Evolutionary conservation across 805 yeast species (phyloP).

Genomic region (Cyberlindnera amylophila): DNA sequence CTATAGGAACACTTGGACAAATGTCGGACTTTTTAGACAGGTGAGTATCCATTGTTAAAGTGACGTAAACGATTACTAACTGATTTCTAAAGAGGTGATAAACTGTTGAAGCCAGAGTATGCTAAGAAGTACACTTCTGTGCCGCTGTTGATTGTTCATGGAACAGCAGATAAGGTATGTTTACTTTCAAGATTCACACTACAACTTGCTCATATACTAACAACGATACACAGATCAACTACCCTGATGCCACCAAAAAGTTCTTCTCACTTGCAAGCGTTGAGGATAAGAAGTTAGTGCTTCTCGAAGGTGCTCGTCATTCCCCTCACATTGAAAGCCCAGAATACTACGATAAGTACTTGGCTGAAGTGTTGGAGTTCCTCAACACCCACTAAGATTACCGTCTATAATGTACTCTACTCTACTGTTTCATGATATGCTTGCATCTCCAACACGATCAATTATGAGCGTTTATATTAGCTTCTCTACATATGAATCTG

Average conservation of each 20-base stretch:
- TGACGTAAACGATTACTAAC: background rate
- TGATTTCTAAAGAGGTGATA: conserved; percentile 45
- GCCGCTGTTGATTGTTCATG: conserved; percentile 58
- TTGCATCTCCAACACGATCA: no score
- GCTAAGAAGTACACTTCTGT: conserved; percentile 28
- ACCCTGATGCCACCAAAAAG: conserved; percentile 22
- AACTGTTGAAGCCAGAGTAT: conserved; percentile 38
- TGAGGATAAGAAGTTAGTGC: conserved; percentile 18
- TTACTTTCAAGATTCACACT: no score
- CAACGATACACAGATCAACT: conserved; percentile 47
- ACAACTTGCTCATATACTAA: conserved; percentile 1
- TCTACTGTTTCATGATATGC: no score
- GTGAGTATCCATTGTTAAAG: conserved; percentile 13
- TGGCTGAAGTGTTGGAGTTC: conserved; percentile 40
- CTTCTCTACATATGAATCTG: no score
- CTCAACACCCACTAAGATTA: conserved; percentile 15
- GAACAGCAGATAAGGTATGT: conserved; percentile 58
- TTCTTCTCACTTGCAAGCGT: conserved; percentile 15
- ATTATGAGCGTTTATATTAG: no score
- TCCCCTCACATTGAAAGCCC: conserved; percentile 44
- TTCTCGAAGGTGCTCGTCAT: conserved; percentile 38
- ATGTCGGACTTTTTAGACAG: conserved; percentile 52
- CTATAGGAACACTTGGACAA: conserved; percentile 50
- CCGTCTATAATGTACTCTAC: no score
- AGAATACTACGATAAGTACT: conserved; percentile 33